phyloP scores from a whole-genome alignment of 1,139 yeast species.

The Yamadazyma epiphylla region DNA sequence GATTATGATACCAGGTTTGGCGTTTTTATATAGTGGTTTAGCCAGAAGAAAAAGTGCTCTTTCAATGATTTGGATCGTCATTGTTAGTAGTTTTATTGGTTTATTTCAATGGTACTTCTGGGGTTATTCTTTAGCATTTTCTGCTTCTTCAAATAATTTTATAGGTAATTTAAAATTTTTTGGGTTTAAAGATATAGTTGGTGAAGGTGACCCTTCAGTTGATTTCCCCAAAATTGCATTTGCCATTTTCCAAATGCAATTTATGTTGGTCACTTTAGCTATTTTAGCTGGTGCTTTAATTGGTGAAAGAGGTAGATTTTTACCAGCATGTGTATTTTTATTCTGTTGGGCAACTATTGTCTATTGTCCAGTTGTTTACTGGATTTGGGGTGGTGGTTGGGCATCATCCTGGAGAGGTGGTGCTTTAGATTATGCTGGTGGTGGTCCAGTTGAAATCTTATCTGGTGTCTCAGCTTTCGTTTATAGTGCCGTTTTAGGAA shows the following conservation, averaged over 20 bases:
- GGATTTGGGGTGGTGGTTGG: conserved; percentile 99
- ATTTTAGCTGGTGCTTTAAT: conserved; percentile 86
- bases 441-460: conserved; percentile 93
- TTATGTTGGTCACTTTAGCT: conserved; percentile 83
- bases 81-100: conserved; percentile 76
- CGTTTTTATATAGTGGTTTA: conserved; percentile 86
- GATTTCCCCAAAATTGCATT: conserved; percentile 79
- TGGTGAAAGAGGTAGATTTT: conserved; percentile 87
- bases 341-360: conserved; percentile 90
- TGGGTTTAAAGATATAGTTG: conserved; percentile 73
- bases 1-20: conserved; percentile 94
- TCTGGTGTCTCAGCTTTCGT: conserved; percentile 91
- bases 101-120: conserved; percentile 94
- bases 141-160: conserved; percentile 70
- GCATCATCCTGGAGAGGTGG: conserved; percentile 73
- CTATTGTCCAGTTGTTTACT: conserved; percentile 87
- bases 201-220: conserved; percentile 37
- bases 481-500: conserved; percentile 76
- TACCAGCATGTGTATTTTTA: conserved; percentile 79
- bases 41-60: conserved; percentile 90
- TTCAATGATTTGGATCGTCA: conserved; percentile 79
- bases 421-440: conserved; percentile 94
- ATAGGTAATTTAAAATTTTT: conserved; percentile 83
- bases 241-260: conserved; percentile 88
- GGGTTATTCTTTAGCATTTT: conserved; percentile 93